Evolutionary conservation across 2,329 filamentous ascomycete genomes (phyloP).

Genomic region (Davidsoniella virescens): DNA sequence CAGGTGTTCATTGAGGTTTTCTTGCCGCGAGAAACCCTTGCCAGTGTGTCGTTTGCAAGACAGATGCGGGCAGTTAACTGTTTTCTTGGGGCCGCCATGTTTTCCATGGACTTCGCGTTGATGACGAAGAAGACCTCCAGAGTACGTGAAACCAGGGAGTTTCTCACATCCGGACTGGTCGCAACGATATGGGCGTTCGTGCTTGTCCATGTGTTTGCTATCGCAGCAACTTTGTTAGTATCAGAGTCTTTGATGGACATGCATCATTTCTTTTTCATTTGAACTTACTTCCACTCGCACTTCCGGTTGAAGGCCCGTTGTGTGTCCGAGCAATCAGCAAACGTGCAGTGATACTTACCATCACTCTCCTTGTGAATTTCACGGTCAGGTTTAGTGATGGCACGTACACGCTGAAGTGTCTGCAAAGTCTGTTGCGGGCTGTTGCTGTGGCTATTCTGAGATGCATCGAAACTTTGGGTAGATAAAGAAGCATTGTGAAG

Average conservation of each 20-base stretch:
- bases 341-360: conserved; percentile 63
- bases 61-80: conserved; percentile 66
- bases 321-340: conserved; percentile 50
- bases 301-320: conserved; percentile 56
- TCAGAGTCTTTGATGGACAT: neutral
- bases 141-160: conserved; percentile 87
- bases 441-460: no score
- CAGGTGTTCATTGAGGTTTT: conserved; percentile 87
- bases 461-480: no score
- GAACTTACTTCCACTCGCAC: conserved; percentile 83
- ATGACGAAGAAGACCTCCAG: conserved; percentile 73
- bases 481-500: neutral
- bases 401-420: conserved; percentile 27
- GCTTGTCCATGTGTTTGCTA: conserved; percentile 98
- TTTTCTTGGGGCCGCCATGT: conserved; percentile 75
- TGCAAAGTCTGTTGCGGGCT: neutral
- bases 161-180: conserved; percentile 71
- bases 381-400: conserved; percentile 43
- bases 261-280: neutral
- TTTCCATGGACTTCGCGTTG: conserved; percentile 88
- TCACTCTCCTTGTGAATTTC: conserved; percentile 45
- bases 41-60: conserved; percentile 83
- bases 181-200: conserved; percentile 86
- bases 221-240: neutral
- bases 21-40: conserved; percentile 79